Evolutionary conservation across 2,329 filamentous ascomycete species (phyloP), one percentile per base, ranked within the genome.

Genomic region (Fusarium miscanthi): DNA sequence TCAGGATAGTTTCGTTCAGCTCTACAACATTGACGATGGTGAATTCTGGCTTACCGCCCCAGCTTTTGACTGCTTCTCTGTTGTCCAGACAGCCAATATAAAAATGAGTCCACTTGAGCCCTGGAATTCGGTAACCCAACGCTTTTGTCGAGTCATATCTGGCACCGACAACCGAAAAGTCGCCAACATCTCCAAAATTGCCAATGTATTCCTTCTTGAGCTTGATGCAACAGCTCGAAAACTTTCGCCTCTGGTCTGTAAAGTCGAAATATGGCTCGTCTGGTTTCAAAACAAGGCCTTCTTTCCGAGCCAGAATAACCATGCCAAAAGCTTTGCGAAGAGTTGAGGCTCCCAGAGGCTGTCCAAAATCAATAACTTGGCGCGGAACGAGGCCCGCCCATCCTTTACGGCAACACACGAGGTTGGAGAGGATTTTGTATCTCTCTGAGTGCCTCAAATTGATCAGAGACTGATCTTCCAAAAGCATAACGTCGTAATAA

Each of bases 171-270:
- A 95, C 86, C 4, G 92, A 91, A 78, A 97, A 93, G 79, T 97
- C 95, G 14, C 93, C 93, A 35, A 94, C 89, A 67, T 97, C 94
- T 2, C 94, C 94, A 78, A 95, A 89, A 6, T 90, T 90, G 31
- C 87, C 86, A 41, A 97, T 82, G 76, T 97, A 97, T 77, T 96
- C 93, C 76, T 94, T 94, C 81, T 97, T 97, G 45, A 97, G 81
- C 81, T 97, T 97, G 77, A 97, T 93, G 78, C 90, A 92, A 63
- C 83, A 85, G 19, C 84, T 84, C 6, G 80, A 78, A 65, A 83
- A 84, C 35, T 85, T 70, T 74, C 82, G 74, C 45, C 75, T 74
- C 49, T 72, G 75, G 48, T 76, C 76, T 35, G 69, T 78, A 71
- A 87, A 88, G 61, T 89, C 84, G 70, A 97, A 93, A 78, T 97